Percentiles rank a stretch among this genome's conserved stretches.
These are phyloP conservation scores for Aspergillus versicolor DNA, from an alignment of 2,329 filamentous ascomycete species.

Conservation along the genomic window DNA sequence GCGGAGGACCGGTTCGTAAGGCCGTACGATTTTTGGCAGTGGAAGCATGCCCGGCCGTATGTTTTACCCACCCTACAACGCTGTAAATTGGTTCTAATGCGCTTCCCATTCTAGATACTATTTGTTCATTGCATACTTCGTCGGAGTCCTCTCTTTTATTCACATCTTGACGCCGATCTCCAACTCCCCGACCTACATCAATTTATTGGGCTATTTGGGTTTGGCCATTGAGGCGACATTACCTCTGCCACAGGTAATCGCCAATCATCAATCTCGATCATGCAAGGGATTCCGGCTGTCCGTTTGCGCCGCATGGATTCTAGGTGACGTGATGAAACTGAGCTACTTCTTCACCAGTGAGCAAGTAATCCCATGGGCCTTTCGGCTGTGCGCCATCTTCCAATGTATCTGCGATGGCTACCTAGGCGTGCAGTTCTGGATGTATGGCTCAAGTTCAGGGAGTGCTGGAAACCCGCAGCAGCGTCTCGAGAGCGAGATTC, in stretches of 20 bases:
- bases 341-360: conserved; percentile 49
- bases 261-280: conserved; percentile 48
- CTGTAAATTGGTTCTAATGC: not conserved
- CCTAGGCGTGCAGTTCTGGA: conserved; percentile 49
- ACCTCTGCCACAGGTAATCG: conserved; percentile 48
- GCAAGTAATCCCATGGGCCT: conserved; percentile 47
- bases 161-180: conserved; percentile 54
- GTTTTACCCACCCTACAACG: conserved; percentile 20
- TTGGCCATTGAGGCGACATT: conserved; percentile 50
- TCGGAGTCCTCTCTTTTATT: conserved; percentile 48
- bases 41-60: conserved; percentile 54
- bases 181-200: conserved; percentile 43
- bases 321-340: conserved; percentile 53
- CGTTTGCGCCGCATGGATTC: conserved; percentile 48
- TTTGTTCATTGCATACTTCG: conserved; percentile 57
- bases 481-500: conserved; percentile 26
- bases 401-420: conserved; percentile 50
- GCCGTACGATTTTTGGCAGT: conserved; percentile 65
- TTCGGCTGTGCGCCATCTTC: conserved; percentile 50
- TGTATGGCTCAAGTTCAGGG: conserved; percentile 38
- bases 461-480: conserved; percentile 25
- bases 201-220: conserved; percentile 45
- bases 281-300: conserved; percentile 52
- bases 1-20: conserved; percentile 37
- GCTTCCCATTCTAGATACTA: conserved; percentile 48